Percentiles rank a stretch among this genome's conserved stretches.
These are phyloP conservation scores for Lunasporangiospora selenospora DNA, from an alignment of 192 early-diverging fungal genomes.

Conservation along the genomic window DNA sequence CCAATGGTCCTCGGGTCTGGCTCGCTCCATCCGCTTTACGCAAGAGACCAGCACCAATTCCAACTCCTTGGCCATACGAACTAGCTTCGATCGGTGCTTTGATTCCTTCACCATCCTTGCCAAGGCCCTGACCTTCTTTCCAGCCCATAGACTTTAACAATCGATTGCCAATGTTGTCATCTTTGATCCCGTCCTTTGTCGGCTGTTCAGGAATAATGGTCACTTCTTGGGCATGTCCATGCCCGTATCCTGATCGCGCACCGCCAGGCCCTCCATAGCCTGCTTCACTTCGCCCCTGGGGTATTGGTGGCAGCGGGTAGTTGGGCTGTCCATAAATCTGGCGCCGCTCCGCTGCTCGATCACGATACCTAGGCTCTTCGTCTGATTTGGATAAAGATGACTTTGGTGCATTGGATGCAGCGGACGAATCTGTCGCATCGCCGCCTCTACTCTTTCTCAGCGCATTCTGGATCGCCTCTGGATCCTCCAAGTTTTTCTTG, in stretches of 20 bases:
- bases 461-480: conserved; percentile 10
- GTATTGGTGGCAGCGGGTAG: conserved; percentile 34
- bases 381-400: conserved; percentile 1
- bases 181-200: conserved; percentile 56
- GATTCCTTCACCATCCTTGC: conserved; percentile 55
- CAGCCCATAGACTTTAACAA: conserved; percentile 73
- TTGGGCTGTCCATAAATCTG: conserved; percentile 65
- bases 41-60: conserved; percentile 48
- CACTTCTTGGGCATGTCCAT: conserved; percentile 3
- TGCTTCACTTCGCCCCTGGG: conserved; percentile 11
- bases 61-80: conserved; percentile 51
- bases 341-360: conserved; percentile 70
- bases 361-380: conserved; percentile 56
- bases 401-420: background rate
- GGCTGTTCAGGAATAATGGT: conserved; percentile 49
- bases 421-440: background rate
- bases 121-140: conserved; percentile 71
- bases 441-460: conserved; percentile 22
- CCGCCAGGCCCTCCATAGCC: conserved; percentile 10
- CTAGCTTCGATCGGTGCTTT: conserved; percentile 55
- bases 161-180: conserved; percentile 65
- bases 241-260: background rate
- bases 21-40: conserved; percentile 16
- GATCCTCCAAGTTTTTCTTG: conserved; percentile 51
- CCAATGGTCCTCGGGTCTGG: background rate